Base-by-base conservation (phyloP, 2,329 filamentous ascomycete genomes). In the Pseudogymnoascus sp. region DNA sequence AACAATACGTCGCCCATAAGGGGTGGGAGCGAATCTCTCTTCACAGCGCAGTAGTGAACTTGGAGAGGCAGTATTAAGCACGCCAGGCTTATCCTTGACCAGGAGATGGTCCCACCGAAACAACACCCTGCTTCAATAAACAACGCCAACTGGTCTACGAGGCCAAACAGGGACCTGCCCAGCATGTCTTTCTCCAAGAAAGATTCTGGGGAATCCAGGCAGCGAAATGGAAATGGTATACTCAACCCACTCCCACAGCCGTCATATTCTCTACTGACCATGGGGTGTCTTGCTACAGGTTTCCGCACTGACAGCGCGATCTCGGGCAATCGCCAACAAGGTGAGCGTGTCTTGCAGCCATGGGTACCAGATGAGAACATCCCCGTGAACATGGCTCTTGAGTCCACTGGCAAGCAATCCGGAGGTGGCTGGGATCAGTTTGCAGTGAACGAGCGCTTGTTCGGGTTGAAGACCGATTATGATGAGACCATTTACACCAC, bases 401-500 rank as follows among this genome's bases (percentile, higher is more conserved):
- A 95, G 70, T 69, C 71, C 1, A 63, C 61, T 21, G 64, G 61
- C 60, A 66, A 60, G 59, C 68, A 66, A 62, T 61, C 67, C 14
- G 74, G 71, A 28, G 69, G 67, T 52, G 79, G 77, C 8, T 99
- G 95, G 95, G 93, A 99, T 73, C 95, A 99, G 74, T 99, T 99
- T 71, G 89, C 90, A 63, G 88, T 84, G 66, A 97, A 97, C 71
- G 90, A 96, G 76, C 83, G 86, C 62, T 85, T 91, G 31, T 97
- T 96, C 72, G 95, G 95, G 37, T 78, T 96, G 40, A 91, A 86
- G 75, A 95, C 89, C 61, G 91, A 92, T 70, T 99, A 97, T 73
- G 87, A 97, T 71, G 95, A 97, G 76, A 92, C 90, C 69, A 86
- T 95, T 45, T 99, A 99, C 77, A 99, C 95, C 1, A 99, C 95